Conservation (phyloP, 495 filamentous ascomycete genomes). For the Penicillium crystallinum region DNA sequence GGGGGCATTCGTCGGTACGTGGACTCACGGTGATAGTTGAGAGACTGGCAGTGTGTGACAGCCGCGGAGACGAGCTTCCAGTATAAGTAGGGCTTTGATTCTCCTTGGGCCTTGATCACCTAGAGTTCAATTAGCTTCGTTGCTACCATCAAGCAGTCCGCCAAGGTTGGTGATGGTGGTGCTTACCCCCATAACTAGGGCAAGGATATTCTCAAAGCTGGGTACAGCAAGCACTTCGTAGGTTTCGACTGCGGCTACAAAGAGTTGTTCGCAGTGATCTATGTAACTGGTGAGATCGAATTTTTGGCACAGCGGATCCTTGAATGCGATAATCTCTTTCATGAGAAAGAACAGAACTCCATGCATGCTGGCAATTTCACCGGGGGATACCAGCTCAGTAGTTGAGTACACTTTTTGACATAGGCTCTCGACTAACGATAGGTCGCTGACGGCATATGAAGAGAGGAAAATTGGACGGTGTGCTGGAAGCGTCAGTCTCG, state of each 20-base stretch:
- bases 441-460: conserved; percentile 17
- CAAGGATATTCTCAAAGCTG: conserved; percentile 22
- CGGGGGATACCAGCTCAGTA: conserved; percentile 7
- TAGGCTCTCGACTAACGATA: conserved; percentile 13
- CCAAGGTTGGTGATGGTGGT: too few relatives aligned
- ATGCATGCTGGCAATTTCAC: conserved; percentile 20
- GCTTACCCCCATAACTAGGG: conserved; percentile 20
- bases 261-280: conserved; percentile 8
- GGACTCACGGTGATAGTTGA: conserved; percentile 14
- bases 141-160: too few relatives aligned
- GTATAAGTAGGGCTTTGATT: conserved; percentile 5
- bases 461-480: conserved; percentile 11
- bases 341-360: conserved; percentile 16
- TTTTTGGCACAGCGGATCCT: conserved; percentile 8
- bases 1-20: conserved; percentile 7
- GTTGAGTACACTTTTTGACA: conserved; percentile 25
- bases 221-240: conserved; percentile 18
- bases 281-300: conserved; percentile 14
- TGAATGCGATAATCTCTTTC: conserved; percentile 12
- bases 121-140: not conserved
- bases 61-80: conserved; percentile 11
- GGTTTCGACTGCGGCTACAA: conserved; percentile 12
- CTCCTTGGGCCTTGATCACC: conserved; percentile 17
- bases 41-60: conserved; percentile 15
- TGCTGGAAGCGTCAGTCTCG: too few relatives aligned